Evolutionary conservation across 2,329 filamentous ascomycete species (phyloP).

Genomic region (Trichoderma breve): DNA sequence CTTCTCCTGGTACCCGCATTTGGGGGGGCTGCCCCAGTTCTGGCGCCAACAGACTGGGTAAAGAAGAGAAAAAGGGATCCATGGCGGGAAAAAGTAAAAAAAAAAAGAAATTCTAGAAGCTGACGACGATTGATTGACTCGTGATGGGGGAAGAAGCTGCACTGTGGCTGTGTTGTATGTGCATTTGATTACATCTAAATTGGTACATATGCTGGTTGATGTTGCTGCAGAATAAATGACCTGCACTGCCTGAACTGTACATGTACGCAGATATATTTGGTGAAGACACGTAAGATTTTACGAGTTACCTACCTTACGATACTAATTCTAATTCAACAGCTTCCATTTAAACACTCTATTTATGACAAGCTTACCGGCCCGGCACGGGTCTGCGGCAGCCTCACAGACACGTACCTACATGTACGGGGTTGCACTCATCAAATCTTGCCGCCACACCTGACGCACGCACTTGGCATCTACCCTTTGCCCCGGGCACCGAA

Average conservation of each 20-base stretch:
- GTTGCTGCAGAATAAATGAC: neutral
- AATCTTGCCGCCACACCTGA: conserved; percentile 4
- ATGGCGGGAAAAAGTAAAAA: neutral
- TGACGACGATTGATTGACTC: conserved; percentile 6
- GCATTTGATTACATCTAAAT: neutral
- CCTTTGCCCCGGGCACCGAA: neutral
- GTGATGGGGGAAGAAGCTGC: neutral
- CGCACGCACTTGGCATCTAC: conserved; percentile 3
- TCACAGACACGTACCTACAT: neutral
- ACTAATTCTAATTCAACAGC: neutral
- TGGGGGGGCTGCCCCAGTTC: neutral
- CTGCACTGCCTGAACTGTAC: neutral
- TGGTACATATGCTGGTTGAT: neutral
- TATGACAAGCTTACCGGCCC: neutral
- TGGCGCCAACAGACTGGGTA: neutral
- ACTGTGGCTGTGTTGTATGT: neutral
- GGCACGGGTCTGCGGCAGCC: neutral
- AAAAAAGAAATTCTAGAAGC: neutral
- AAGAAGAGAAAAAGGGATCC: neutral
- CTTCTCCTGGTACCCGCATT: neutral
- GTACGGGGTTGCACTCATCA: neutral
- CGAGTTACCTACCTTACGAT: neutral
- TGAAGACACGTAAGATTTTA: neutral
- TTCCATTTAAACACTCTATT: neutral
- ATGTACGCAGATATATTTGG: neutral